These are phyloP conservation scores for Collybiopsis confluens DNA, from an alignment of 768 basidiomycete genomes.

Conservation along the genomic window DNA sequence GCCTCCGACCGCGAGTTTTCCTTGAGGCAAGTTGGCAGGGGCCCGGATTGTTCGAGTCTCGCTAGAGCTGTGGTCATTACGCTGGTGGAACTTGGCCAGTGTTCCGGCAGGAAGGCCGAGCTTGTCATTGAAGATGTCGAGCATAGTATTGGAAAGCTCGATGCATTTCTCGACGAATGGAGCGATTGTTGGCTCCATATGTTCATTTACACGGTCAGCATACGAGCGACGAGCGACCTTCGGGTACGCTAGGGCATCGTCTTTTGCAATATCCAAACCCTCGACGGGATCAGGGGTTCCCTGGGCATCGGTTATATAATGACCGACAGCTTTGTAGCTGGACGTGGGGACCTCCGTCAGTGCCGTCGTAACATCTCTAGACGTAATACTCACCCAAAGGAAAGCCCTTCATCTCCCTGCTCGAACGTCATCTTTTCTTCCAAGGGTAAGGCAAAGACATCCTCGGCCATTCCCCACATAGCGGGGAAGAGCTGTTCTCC, in stretches of 20 bases:
- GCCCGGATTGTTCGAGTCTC: slow-evolving; percentile 40
- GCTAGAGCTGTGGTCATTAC: slow-evolving; percentile 32
- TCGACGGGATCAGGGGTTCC: slow-evolving; percentile 40
- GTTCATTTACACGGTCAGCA: slow-evolving; percentile 33
- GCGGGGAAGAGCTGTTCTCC: slow-evolving; percentile 26
- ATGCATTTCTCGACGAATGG: slow-evolving; percentile 17
- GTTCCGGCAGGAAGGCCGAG: slow-evolving; percentile 39
- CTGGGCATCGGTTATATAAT: slow-evolving; percentile 38
- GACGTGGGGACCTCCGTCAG: background rate
- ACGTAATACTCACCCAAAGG: slow-evolving; percentile 22
- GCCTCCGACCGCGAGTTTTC: slow-evolving; percentile 31
- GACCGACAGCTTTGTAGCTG: slow-evolving; percentile 41
- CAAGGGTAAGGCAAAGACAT: slow-evolving; percentile 28
- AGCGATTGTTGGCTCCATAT: slow-evolving; percentile 29
- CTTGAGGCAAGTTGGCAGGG: slow-evolving; percentile 27
- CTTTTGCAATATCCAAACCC: slow-evolving; percentile 46
- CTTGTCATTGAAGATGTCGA: slow-evolving; percentile 37
- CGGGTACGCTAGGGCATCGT: slow-evolving; percentile 46
- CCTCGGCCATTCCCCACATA: slow-evolving; percentile 35
- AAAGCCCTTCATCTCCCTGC: slow-evolving; percentile 29
- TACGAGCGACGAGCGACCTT: slow-evolving; percentile 37
- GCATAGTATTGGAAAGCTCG: slow-evolving; percentile 34
- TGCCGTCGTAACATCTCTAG: background rate
- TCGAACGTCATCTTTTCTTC: slow-evolving; percentile 35
- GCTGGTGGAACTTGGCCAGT: slow-evolving; percentile 29